Conservation (phyloP, 75 land plant species). For the Cryptomeria japonica region DNA sequence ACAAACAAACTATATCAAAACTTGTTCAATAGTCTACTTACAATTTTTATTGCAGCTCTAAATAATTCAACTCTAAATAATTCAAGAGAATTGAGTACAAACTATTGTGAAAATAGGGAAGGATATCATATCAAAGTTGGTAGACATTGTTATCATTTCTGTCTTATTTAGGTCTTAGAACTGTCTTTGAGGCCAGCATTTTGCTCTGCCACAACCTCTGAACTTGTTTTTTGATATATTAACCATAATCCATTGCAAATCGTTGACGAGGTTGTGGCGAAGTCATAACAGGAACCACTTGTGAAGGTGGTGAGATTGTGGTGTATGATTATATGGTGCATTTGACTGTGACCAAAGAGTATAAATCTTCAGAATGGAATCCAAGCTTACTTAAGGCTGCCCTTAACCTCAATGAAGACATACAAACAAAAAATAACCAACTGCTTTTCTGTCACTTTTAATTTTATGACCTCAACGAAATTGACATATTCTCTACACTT, state of each 20-base stretch:
- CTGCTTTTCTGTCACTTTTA: too few species aligned
- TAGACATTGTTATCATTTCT: not conserved
- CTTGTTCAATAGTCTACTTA: not conserved
- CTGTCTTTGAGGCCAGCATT: not conserved
- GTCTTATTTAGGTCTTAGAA: not conserved
- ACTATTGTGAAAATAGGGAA: not conserved
- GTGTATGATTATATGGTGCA: not conserved
- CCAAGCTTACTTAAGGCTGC: not conserved
- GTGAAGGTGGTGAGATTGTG: not conserved
- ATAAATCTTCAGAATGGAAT: not conserved
- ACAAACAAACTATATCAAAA: not conserved
- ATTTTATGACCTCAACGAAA: not conserved
- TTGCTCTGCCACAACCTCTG: not conserved
- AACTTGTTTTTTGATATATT: not conserved
- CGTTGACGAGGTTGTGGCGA: too few species aligned
- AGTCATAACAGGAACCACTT: too few species aligned
- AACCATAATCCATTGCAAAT: not conserved
- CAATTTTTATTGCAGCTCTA: not conserved
- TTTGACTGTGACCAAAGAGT: not conserved
- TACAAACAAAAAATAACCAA: not conserved
- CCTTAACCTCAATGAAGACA: not conserved
- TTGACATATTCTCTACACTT: not conserved
- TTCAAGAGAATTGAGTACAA: not conserved
- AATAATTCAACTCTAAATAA: too few species aligned
- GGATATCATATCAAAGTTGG: not conserved